These are phyloP conservation scores for Arachnopeziza araneosa DNA, from an alignment of 2,329 filamentous ascomycete species.

Conservation along the genomic window DNA sequence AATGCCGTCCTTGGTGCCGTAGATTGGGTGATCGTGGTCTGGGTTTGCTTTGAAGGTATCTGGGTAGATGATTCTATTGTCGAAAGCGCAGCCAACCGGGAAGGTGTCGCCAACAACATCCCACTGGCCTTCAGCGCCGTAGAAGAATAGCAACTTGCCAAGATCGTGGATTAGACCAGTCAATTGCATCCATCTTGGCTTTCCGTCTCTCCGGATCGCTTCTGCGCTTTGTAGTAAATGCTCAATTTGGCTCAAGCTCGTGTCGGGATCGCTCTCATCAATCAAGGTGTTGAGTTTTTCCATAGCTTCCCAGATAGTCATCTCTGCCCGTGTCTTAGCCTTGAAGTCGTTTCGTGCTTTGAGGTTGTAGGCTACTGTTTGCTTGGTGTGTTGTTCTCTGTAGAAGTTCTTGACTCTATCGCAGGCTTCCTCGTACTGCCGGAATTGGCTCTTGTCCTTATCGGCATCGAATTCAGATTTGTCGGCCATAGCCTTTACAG, in stretches of 20 bases:
- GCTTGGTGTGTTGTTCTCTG: slow-evolving; percentile 63
- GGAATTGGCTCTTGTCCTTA: slow-evolving; percentile 76
- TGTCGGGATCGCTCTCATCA: slow-evolving; percentile 89
- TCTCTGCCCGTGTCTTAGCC: slow-evolving; percentile 57
- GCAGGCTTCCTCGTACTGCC: slow-evolving; percentile 78
- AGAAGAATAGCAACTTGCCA: slow-evolving; percentile 75
- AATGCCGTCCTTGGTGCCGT: slow-evolving; percentile 72
- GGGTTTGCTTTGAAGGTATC: slow-evolving; percentile 74
- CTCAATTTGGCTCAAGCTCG: slow-evolving; percentile 80
- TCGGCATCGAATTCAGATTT: slow-evolving; percentile 63
- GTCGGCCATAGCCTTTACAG: slow-evolving; percentile 40
- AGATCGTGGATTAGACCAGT: slow-evolving; percentile 74
- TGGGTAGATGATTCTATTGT: slow-evolving; percentile 73
- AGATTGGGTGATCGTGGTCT: slow-evolving; percentile 65
- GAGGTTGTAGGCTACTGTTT: slow-evolving; percentile 80
- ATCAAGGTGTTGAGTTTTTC: slow-evolving; percentile 88
- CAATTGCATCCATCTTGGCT: slow-evolving; percentile 77
- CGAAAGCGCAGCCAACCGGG: slow-evolving; percentile 70
- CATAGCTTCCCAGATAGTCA: slow-evolving; percentile 88
- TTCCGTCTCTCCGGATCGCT: slow-evolving; percentile 79
- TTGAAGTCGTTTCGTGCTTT: slow-evolving; percentile 68
- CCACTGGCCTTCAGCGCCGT: slow-evolving; percentile 83
- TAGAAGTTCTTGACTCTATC: slow-evolving; percentile 86
- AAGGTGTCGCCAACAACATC: slow-evolving; percentile 88
- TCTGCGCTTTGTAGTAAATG: slow-evolving; percentile 85